Percentiles rank a stretch among this genome's conserved stretches.
These are phyloP conservation scores for Pleurotus sapidus DNA, from an alignment of 768 basidiomycete species.

Conservation along the genomic window DNA sequence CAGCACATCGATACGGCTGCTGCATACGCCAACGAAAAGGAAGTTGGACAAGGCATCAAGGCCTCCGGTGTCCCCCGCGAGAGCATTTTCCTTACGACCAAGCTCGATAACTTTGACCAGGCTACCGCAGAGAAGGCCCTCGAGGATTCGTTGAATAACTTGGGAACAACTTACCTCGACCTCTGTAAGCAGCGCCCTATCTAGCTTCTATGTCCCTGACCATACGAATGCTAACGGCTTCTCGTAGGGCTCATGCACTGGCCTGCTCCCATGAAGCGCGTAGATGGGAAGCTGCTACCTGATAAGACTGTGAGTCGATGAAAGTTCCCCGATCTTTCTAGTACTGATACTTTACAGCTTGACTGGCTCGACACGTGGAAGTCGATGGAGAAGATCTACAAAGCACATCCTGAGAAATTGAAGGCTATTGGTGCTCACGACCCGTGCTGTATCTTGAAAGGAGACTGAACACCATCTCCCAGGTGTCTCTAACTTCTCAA, in stretches of 20 bases:
- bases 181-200: slow-evolving; percentile 48
- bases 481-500: slow-evolving; percentile 73
- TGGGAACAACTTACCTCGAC: slow-evolving; percentile 77
- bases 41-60: slow-evolving; percentile 3
- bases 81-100: slow-evolving; percentile 70
- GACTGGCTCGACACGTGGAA: slow-evolving; percentile 82
- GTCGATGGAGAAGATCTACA: slow-evolving; percentile 66
- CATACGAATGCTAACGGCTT: background rate
- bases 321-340: background rate
- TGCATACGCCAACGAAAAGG: slow-evolving; percentile 36
- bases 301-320: slow-evolving; percentile 1
- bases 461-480: background rate
- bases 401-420: slow-evolving; percentile 66
- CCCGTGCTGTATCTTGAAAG: background rate
- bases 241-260: slow-evolving; percentile 72
- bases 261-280: slow-evolving; percentile 44
- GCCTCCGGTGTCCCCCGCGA: slow-evolving; percentile 6
- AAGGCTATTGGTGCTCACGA: slow-evolving; percentile 62
- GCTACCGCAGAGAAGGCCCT: slow-evolving; percentile 57
- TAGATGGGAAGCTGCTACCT: background rate
- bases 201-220: background rate
- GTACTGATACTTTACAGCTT: slow-evolving; percentile 19
- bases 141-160: slow-evolving; percentile 59
- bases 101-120: slow-evolving; percentile 66
- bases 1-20: slow-evolving; percentile 69